Base-by-base conservation (phyloP, 495 filamentous ascomycete species). In the Lepidopterella palustris region DNA sequence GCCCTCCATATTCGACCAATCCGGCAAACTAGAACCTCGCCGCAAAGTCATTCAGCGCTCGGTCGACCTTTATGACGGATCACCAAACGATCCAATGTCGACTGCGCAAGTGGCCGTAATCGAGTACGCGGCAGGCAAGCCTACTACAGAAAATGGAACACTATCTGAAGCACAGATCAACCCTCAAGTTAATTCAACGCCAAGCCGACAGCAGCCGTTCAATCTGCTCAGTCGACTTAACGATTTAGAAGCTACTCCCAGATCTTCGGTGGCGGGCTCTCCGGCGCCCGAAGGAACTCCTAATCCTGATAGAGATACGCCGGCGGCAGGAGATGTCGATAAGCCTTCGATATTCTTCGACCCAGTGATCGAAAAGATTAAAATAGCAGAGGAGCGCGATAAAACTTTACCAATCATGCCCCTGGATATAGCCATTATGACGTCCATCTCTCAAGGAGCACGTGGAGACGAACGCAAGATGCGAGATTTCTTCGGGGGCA, bases 391-490 rank as follows among this genome's bases (percentile, higher is more conserved):
- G 48, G 84, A 92, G 57, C 84, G 89, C 10, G 93, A 98, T 71
- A 78, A 85, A 50, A 85, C 91, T 9, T 78, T 97, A 1, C 92
- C 95, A 0, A 71, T 88, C 0, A 87, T 86, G 57, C 82, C 93
- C 1, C 82, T 98, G 28, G 93, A 97, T 75, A 82, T 81, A 26
- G 93, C 95, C 9, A 95, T 98, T 66, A 77, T 96, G 50, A 89
- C 87, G 21, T 87, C 83, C 25, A 93, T 97, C 68, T 80, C 85
- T 15, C 89, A 97, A 69, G 93, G 89, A 5, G 85, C 89, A 24
- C 87, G 86, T 58, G 86, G 83, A 32, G 92, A 97, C 66, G 95
- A 97, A 54, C 91, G 91, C 72, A 95, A 93, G 72, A 84, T 92
- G 61, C 82, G 88, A 20, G 95, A 98, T 66, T 90, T 95, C 73